Evolutionary conservation across 228 moss, liverwort and hornwort species (phyloP).

Genomic region (Sphagnum fallax): DNA sequence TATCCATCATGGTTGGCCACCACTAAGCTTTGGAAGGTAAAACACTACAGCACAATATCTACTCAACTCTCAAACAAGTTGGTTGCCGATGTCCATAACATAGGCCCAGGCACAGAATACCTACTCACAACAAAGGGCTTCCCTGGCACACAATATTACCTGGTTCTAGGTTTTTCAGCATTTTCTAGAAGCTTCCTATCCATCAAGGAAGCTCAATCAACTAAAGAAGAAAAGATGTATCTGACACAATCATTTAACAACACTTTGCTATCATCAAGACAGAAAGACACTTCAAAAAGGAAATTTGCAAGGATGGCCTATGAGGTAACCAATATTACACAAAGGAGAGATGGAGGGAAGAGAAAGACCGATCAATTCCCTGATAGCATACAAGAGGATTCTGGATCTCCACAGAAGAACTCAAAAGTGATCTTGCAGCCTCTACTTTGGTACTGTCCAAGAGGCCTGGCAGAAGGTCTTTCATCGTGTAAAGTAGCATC

Average conservation of each 20-base stretch:
- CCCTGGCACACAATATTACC: neutral
- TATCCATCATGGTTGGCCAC: neutral
- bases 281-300: no score
- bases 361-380: conserved; percentile 35
- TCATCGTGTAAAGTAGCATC: conserved; percentile 53
- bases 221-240: neutral
- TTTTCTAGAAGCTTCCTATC: neutral
- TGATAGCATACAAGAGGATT: conserved; percentile 54
- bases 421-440: conserved; percentile 31
- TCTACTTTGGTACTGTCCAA: conserved; percentile 41
- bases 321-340: neutral
- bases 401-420: conserved; percentile 55
- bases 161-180: neutral
- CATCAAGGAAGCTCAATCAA: neutral
- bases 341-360: neutral
- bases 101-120: no score
- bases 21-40: neutral
- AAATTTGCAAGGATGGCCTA: neutral
- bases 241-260: neutral
- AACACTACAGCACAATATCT: neutral
- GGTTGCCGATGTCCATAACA: no score
- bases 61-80: no score
- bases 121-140: no score
- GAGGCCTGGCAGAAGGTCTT: conserved; percentile 44
- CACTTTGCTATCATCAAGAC: no score